phyloP scores from a whole-genome alignment of 306 rosid genomes.

The Quercus bicolor region DNA sequence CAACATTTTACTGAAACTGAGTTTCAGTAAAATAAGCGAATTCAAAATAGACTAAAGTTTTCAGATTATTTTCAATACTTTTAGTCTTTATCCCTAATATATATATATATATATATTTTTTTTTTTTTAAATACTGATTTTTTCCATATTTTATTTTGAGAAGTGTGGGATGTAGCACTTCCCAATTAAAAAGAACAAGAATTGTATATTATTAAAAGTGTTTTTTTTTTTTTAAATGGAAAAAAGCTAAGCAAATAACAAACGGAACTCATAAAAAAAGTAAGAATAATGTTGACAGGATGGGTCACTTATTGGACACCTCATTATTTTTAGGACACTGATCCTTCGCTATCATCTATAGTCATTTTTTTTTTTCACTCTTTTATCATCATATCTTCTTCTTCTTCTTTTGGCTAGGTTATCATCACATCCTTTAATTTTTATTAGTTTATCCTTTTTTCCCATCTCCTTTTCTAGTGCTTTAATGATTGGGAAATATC shows the following conservation, averaged over 20 bases:
- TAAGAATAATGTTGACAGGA: not conserved
- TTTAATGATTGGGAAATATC: slow-evolving; percentile 33
- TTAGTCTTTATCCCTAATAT: no score
- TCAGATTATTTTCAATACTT: no score
- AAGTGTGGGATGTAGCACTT: no score
- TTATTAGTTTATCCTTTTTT: not conserved
- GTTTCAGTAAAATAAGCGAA: no score
- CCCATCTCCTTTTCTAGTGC: slow-evolving; percentile 17
- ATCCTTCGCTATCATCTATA: not conserved
- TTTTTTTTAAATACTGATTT: no score
- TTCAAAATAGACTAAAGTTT: no score
- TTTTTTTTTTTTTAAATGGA: not conserved
- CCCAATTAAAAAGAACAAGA: no score
- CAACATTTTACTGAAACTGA: no score
- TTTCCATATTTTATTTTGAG: no score
- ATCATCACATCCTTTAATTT: slow-evolving; percentile 4
- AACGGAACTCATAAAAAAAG: slow-evolving; percentile 12
- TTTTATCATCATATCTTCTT: not conserved
- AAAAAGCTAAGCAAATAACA: slow-evolving; percentile 12
- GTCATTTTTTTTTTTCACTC: not conserved
- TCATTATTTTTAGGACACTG: not conserved
- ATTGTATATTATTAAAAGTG: no score
- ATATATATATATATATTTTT: no score
- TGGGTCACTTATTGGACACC: not conserved
- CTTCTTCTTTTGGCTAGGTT: not conserved